phyloP scores from a whole-genome alignment of 805 yeast genomes.

The Monosporozyma solicola region DNA sequence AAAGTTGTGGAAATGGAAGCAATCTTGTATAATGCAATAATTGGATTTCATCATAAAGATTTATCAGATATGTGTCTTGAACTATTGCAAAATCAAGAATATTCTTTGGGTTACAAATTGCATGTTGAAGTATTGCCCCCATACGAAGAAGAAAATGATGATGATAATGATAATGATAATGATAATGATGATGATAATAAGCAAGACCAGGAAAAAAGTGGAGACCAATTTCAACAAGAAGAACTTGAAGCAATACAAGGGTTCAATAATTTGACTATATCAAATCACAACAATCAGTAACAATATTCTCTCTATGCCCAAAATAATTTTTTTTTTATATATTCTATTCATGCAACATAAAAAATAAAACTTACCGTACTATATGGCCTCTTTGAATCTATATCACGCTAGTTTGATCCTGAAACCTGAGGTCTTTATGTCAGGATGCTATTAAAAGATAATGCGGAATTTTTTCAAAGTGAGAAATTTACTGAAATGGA shows the following conservation, averaged over 20 bases:
- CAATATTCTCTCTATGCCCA: not conserved
- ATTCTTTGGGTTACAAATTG: constrained; percentile 22
- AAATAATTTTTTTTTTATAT: not conserved
- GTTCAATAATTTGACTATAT: not conserved
- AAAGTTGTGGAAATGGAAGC: constrained; percentile 11
- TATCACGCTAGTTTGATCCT: no score
- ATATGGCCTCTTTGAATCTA: no score
- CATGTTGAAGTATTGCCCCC: constrained; percentile 21
- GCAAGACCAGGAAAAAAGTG: not conserved
- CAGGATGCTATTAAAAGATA: no score
- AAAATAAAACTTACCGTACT: no score
- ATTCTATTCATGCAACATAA: not conserved
- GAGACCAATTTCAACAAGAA: constrained; percentile 3
- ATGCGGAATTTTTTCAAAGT: no score
- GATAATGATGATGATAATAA: no score
- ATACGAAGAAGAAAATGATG: constrained; percentile 4
- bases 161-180: no score
- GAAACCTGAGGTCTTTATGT: no score
- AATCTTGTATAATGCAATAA: constrained; percentile 26
- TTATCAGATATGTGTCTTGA: constrained; percentile 20
- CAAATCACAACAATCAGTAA: not conserved
- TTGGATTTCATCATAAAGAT: constrained; percentile 27
- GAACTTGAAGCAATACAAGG: not conserved
- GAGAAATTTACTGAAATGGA: no score
- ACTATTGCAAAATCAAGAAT: constrained; percentile 23